phyloP scores from a whole-genome alignment of 768 basidiomycete species.

The Mycena rosella region DNA sequence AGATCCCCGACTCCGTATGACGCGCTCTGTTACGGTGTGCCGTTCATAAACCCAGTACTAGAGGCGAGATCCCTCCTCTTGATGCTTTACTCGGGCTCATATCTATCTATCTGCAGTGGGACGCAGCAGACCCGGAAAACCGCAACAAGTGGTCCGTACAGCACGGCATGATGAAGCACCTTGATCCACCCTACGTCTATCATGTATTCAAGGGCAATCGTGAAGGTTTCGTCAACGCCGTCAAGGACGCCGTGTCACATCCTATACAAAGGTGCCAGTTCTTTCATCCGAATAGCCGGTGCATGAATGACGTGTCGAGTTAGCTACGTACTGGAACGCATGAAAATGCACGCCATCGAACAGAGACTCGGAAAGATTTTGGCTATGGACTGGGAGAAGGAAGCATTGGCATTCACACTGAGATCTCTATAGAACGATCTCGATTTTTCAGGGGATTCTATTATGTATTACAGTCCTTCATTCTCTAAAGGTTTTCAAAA shows the following conservation, averaged over 20 bases:
- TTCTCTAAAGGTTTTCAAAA: no score
- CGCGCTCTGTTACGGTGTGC: conserved; percentile 51
- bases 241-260: conserved; percentile 42
- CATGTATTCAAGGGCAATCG: conserved; percentile 46
- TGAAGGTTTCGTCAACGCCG: conserved; percentile 45
- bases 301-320: neutral
- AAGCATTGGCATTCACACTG: conserved; percentile 32
- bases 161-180: conserved; percentile 45
- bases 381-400: conserved; percentile 47
- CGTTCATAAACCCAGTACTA: conserved; percentile 52
- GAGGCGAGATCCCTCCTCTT: conserved; percentile 1
- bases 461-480: no score
- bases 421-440: neutral
- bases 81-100: neutral
- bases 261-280: conserved; percentile 45
- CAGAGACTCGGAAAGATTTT: conserved; percentile 41
- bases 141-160: conserved; percentile 47
- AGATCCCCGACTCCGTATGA: conserved; percentile 26
- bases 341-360: conserved; percentile 42
- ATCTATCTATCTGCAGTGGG: conserved; percentile 42
- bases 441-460: no score
- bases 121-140: conserved; percentile 43
- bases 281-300: neutral
- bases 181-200: conserved; percentile 51
- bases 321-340: conserved; percentile 47